phyloP scores from a whole-genome alignment of 345 rosid genomes.

The Firmiana major region DNA sequence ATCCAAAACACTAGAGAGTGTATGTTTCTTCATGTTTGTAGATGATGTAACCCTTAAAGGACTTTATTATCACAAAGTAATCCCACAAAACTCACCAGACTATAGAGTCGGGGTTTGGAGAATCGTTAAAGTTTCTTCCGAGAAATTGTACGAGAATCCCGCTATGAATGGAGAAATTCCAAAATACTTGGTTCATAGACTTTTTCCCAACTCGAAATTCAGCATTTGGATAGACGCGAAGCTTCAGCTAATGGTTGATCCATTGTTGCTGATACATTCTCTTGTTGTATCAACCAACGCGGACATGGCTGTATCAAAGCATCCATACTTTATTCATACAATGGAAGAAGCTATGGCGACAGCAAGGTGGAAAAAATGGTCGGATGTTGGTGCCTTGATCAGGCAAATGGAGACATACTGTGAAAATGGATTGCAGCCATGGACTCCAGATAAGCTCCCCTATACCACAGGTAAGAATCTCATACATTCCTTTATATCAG shows the following conservation, averaged over 20 bases:
- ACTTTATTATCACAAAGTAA: conserved; percentile 42
- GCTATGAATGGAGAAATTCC: conserved; percentile 94
- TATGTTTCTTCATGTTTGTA: conserved; percentile 89
- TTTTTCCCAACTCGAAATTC: conserved; percentile 74
- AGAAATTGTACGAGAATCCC: conserved; percentile 52
- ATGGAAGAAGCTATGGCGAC: conserved; percentile 98
- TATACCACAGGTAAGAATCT: conserved; percentile 61
- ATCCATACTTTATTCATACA: conserved; percentile 63
- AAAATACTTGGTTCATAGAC: conserved; percentile 70
- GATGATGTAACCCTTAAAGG: conserved; percentile 56
- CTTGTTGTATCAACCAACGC: conserved; percentile 43
- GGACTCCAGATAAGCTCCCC: conserved; percentile 67
- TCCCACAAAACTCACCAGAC: conserved; percentile 22
- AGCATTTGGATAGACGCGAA: conserved; percentile 93
- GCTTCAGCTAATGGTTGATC: conserved; percentile 80
- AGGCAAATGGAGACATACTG: conserved; percentile 89
- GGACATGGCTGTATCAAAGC: conserved; percentile 80
- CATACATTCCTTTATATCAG: too few relatives aligned
- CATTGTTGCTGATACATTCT: conserved; percentile 66
- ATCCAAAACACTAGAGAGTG: conserved; percentile 45
- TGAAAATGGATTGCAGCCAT: conserved; percentile 74
- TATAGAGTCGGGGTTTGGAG: conserved; percentile 67
- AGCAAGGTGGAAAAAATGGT: conserved; percentile 93
- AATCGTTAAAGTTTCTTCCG: conserved; percentile 39
- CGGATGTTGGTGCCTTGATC: conserved; percentile 51